Evolutionary conservation across 2,329 filamentous ascomycete species (phyloP).

Genomic region (Alternaria arborescens): DNA sequence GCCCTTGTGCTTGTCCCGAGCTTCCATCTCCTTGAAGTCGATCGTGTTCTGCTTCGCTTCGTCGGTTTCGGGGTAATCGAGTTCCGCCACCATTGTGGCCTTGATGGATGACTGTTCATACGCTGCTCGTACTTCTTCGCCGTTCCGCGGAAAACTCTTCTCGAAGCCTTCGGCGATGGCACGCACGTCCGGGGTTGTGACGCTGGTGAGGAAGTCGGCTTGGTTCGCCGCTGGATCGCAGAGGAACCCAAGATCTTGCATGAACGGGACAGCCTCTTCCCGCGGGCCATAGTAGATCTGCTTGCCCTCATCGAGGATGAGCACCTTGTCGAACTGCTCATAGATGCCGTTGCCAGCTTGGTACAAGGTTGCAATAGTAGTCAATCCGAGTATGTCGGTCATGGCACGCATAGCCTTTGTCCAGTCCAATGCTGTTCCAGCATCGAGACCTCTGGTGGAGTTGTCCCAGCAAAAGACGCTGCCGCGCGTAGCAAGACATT

Average conservation of each 20-base stretch:
- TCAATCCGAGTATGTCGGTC: slow-evolving; percentile 58
- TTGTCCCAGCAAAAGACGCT: slow-evolving; percentile 63
- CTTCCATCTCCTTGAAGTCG: slow-evolving; percentile 63
- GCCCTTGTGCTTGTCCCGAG: slow-evolving; percentile 62
- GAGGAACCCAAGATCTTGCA: slow-evolving; percentile 72
- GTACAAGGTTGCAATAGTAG: slow-evolving; percentile 67
- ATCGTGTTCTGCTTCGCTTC: slow-evolving; percentile 50
- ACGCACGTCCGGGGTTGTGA: slow-evolving; percentile 59
- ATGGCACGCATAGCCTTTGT: slow-evolving; percentile 60
- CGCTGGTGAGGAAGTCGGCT: slow-evolving; percentile 76
- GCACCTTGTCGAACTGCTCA: slow-evolving; percentile 74
- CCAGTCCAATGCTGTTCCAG: slow-evolving; percentile 62
- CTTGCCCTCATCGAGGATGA: slow-evolving; percentile 77
- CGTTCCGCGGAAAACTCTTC: slow-evolving; percentile 52
- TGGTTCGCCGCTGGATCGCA: slow-evolving; percentile 64
- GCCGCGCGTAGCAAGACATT: slow-evolving; percentile 64
- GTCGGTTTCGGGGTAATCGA: slow-evolving; percentile 63
- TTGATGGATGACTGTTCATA: slow-evolving; percentile 63
- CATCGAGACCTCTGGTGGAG: slow-evolving; percentile 48
- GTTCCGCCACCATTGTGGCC: slow-evolving; percentile 62
- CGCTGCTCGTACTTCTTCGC: slow-evolving; percentile 57
- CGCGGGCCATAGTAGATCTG: slow-evolving; percentile 77
- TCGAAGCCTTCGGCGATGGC: slow-evolving; percentile 51
- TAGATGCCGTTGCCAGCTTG: slow-evolving; percentile 61
- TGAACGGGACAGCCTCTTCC: slow-evolving; percentile 66